A percentile compares a stretch with the other conserved stretches of the same genome.
Conservation (phyloP, 495 filamentous ascomycete species). For the Daldinia concentrica region DNA sequence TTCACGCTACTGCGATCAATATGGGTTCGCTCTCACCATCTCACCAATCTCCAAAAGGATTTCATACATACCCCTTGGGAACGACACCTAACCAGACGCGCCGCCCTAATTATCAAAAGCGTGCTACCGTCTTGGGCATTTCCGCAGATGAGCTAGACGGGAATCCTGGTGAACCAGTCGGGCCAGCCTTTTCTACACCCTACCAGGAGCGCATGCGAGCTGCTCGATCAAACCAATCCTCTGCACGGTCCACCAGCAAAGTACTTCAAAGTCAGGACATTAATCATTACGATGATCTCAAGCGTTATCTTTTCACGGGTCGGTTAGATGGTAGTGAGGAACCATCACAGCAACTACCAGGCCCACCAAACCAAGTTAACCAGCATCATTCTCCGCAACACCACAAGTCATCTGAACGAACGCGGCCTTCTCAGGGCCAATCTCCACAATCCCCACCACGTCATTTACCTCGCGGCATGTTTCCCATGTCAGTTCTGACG, state of each 20-base stretch:
- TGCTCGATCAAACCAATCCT: slow-evolving; percentile 49
- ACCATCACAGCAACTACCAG: not conserved
- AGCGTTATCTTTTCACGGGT: slow-evolving; percentile 52
- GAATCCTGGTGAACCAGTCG: slow-evolving; percentile 59
- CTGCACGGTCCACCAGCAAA: slow-evolving; percentile 29
- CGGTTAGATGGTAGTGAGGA: slow-evolving; percentile 17
- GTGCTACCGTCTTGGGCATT: slow-evolving; percentile 60
- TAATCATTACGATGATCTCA: slow-evolving; percentile 48
- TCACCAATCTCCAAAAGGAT: slow-evolving; percentile 48
- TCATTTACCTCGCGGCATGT: slow-evolving; percentile 34
- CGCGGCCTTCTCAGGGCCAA: not conserved
- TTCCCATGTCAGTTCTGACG: slow-evolving; percentile 37
- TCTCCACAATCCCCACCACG: slow-evolving; percentile 4
- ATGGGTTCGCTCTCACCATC: slow-evolving; percentile 49
- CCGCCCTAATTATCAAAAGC: slow-evolving; percentile 44
- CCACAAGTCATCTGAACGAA: slow-evolving; percentile 4
- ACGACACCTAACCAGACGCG: slow-evolving; percentile 37
- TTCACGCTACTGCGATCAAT: slow-evolving; percentile 40
- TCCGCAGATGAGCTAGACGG: slow-evolving; percentile 75
- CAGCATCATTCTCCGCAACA: slow-evolving; percentile 29
- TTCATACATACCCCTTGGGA: slow-evolving; percentile 46
- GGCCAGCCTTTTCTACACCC: slow-evolving; percentile 72
- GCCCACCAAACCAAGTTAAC: slow-evolving; percentile 4
- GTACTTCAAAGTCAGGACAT: slow-evolving; percentile 16
- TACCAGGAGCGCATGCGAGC: slow-evolving; percentile 73